These are phyloP conservation scores for Aeminium ludgeri DNA, from an alignment of 495 filamentous ascomycete genomes.

Conservation along the genomic window DNA sequence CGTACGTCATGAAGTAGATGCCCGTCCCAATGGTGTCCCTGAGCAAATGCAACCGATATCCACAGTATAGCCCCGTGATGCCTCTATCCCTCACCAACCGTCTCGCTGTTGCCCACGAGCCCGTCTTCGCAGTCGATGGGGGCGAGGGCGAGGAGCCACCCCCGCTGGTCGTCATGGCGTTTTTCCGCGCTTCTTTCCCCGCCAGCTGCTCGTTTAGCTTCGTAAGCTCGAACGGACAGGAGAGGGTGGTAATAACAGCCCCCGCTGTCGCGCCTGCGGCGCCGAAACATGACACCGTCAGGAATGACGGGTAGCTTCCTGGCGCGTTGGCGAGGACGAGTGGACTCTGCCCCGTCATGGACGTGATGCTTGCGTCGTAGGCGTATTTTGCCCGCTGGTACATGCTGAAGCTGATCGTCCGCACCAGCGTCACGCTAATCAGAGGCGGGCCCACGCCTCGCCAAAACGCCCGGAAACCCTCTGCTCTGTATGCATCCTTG, in stretches of 20 bases:
- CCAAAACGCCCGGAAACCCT: conserved; percentile 61
- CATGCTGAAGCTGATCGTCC: conserved; percentile 83
- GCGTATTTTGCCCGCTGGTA: conserved; percentile 72
- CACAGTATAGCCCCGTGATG: conserved; percentile 65
- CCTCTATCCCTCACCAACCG: conserved; percentile 69
- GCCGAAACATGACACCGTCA: conserved; percentile 57
- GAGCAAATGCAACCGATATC: conserved; percentile 66
- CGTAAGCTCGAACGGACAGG: conserved; percentile 87
- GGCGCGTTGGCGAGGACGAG: conserved; percentile 51
- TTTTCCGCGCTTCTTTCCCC: conserved; percentile 55
- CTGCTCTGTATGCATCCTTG: conserved; percentile 49
- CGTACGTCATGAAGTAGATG: conserved; percentile 85
- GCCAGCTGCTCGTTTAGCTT: conserved; percentile 85
- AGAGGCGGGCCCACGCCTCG: conserved; percentile 57
- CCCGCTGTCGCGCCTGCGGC: conserved; percentile 65
- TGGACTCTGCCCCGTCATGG: conserved; percentile 49
- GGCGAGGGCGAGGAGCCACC: background rate
- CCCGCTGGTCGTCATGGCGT: background rate
- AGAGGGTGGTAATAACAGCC: conserved; percentile 62
- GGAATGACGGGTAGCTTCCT: conserved; percentile 50
- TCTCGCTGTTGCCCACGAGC: conserved; percentile 60
- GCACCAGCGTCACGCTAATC: conserved; percentile 71
- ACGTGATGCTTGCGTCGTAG: conserved; percentile 47
- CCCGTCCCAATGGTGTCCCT: conserved; percentile 79
- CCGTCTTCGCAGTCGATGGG: conserved; percentile 34